Evolutionary conservation across 805 yeast species (phyloP).

Genomic region (Sugiyamaella smithiae): DNA sequence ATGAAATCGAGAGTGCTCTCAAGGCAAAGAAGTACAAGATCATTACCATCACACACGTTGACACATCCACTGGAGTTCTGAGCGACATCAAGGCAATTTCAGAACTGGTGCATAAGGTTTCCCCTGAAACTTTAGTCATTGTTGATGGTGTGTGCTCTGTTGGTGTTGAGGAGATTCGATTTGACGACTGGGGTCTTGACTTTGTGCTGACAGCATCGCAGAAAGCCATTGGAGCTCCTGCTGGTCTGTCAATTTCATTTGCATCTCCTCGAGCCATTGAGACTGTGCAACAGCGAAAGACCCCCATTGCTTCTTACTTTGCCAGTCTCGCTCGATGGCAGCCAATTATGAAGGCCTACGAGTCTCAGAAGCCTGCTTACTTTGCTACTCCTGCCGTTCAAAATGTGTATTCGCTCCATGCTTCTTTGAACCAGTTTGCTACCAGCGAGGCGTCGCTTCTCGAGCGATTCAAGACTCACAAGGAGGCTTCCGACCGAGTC

Average conservation of each 20-base stretch:
- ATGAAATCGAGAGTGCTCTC: constrained; percentile 55
- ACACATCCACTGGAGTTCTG: constrained; percentile 94
- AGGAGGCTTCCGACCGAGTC: constrained; percentile 58
- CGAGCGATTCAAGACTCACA: constrained; percentile 62
- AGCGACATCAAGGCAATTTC: constrained; percentile 65
- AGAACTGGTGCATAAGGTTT: constrained; percentile 52
- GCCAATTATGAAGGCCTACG: constrained; percentile 85
- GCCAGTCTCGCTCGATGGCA: constrained; percentile 80
- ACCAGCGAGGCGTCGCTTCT: constrained; percentile 46
- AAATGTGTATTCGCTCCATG: constrained; percentile 74
- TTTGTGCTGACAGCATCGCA: constrained; percentile 89
- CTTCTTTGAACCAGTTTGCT: constrained; percentile 67
- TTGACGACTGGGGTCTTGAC: constrained; percentile 88
- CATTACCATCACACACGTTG: constrained; percentile 90
- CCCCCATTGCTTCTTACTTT: constrained; percentile 50
- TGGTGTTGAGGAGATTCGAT: constrained; percentile 81
- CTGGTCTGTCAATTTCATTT: constrained; percentile 79
- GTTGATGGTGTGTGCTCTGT: constrained; percentile 96
- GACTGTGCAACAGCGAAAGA: constrained; percentile 51
- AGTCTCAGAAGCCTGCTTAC: constrained; percentile 72
- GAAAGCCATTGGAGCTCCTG: constrained; percentile 92
- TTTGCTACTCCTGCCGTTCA: constrained; percentile 98
- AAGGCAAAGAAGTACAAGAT: constrained; percentile 53
- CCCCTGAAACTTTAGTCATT: constrained; percentile 78
- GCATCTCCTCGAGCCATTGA: constrained; percentile 75